Evolutionary conservation across 108 stramenopile species (phyloP), one percentile per base, ranked within the genome.

Genomic region (Chaetoceros tenuissimus): DNA sequence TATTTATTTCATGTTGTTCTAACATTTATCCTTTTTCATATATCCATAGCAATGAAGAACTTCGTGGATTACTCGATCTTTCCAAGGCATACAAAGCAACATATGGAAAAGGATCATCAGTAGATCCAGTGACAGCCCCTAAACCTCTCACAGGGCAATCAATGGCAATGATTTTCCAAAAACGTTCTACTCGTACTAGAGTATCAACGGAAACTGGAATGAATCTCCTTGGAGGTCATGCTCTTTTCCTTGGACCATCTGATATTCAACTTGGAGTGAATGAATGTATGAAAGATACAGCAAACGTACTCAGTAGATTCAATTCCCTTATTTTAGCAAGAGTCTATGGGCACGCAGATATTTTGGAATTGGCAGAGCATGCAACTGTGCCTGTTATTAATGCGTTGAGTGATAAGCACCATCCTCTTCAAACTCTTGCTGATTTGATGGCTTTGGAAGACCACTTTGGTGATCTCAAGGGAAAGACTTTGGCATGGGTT

Each of bases 191-290:
- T 5, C 85, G 97, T 52, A 98, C 97, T 1, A 88, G 97, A 22
- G 97, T 98, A 3, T 90, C 87, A 40, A 94, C 94, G 7, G 97
- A 98, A 74, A 96, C 97, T 1, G 97, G 97, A 16, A 93, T 95
- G 87, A 68, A 60, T 31, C 54, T 92, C 53, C 72, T 98, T 52
- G 97, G 97, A 34, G 97, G 96, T 19, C 89, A 92, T 30, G 81
- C 89, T 21, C 79, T 98, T n/a, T 95, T 96, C 75, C 78, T 96
- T 40, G 89, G 94, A 24, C 88, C 95, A 1, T 75, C 76, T 1
- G 97, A 98, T 72, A 92, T 96, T 70, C 95, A 95, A 67, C 72
- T 98, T 21, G 96, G 96, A 48, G 90, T 92, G 51, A 98, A 98
- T 69, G 97, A 98, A 76, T 76, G 81, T 44, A 89, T 96, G 91